phyloP scores from a whole-genome alignment of 129 eudicot species.

The Chrysanthemum seticuspe region DNA sequence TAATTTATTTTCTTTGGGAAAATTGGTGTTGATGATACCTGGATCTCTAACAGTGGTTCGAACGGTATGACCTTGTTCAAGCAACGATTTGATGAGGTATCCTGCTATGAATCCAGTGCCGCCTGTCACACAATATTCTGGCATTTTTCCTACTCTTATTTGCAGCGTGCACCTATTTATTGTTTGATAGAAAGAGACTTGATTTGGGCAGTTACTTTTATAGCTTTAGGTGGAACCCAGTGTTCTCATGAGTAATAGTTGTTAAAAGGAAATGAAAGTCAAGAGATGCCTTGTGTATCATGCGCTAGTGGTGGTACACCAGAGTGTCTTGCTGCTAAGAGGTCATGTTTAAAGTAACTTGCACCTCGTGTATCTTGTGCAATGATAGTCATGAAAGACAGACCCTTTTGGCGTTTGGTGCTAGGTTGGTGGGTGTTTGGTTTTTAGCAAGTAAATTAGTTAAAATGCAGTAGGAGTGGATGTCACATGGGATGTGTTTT shows the following conservation, averaged over 20 bases:
- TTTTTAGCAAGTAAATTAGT: neutral
- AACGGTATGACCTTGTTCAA: slow-evolving; percentile 60
- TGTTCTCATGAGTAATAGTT: neutral
- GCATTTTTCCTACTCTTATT: slow-evolving; percentile 40
- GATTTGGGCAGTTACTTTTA: neutral
- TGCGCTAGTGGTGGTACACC: neutral
- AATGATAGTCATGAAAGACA: neutral
- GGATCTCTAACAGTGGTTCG: slow-evolving; percentile 86
- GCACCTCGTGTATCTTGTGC: no score
- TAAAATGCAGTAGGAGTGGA: neutral
- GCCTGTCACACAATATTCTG: slow-evolving; percentile 84
- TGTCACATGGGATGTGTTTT: slow-evolving; percentile 7
- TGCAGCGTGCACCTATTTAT: neutral
- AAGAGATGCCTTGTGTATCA: neutral
- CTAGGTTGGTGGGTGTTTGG: slow-evolving; percentile 24
- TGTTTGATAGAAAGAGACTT: neutral
- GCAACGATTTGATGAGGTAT: slow-evolving; percentile 57
- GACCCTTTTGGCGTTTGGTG: slow-evolving; percentile 1
- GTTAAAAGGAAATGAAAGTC: neutral
- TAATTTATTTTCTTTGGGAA: neutral
- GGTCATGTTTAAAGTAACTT: no score
- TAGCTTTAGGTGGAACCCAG: neutral
- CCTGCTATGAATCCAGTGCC: slow-evolving; percentile 91
- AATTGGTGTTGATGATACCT: slow-evolving; percentile 36
- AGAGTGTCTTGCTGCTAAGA: no score